Percentiles rank a stretch among this genome's conserved stretches.
Evolutionary conservation across 1,284 basidiomycete species (phyloP).

Genomic region (Veloboletus limbatus): DNA sequence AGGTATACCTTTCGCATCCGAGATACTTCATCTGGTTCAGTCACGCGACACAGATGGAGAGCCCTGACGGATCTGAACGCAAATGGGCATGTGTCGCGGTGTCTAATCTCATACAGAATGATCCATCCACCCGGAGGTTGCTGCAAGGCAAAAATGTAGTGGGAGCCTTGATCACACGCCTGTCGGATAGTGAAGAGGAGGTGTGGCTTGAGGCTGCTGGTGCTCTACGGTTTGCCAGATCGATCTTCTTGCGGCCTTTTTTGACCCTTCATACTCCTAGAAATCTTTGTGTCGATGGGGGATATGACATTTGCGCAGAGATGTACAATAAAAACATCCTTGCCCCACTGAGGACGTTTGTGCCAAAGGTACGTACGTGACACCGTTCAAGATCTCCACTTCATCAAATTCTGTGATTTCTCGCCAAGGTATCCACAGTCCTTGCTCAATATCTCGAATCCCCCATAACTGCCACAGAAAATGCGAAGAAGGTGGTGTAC

Average conservation of each 20-base stretch:
- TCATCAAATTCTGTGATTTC: neutral
- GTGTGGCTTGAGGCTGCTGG: conserved; percentile 85
- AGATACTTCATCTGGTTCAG: neutral
- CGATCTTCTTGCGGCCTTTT: neutral
- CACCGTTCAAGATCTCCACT: conserved; percentile 3
- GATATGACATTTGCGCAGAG: conserved; percentile 89
- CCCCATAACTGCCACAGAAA: conserved; percentile 59
- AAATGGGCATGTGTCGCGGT: conserved; percentile 94
- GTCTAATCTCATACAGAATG: conserved; percentile 85
- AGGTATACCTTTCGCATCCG: conserved; percentile 47
- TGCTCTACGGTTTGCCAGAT: conserved; percentile 58
- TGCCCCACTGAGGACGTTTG: conserved; percentile 66
- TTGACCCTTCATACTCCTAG: conserved; percentile 40
- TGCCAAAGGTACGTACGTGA: conserved; percentile 59
- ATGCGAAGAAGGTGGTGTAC: conserved; percentile 73
- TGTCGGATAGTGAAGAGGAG: conserved; percentile 84
- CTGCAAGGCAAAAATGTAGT: conserved; percentile 91
- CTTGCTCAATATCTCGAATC: conserved; percentile 67
- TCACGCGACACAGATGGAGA: conserved; percentile 56
- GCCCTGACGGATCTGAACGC: conserved; percentile 72
- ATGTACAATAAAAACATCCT: conserved; percentile 96
- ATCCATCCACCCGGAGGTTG: conserved; percentile 82
- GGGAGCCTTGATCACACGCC: conserved; percentile 76
- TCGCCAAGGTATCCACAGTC: conserved; percentile 64
- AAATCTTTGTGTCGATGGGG: conserved; percentile 91